These are phyloP conservation scores for Eruca vesicaria DNA, from an alignment of 441 rosid species.

Conservation along the genomic window DNA sequence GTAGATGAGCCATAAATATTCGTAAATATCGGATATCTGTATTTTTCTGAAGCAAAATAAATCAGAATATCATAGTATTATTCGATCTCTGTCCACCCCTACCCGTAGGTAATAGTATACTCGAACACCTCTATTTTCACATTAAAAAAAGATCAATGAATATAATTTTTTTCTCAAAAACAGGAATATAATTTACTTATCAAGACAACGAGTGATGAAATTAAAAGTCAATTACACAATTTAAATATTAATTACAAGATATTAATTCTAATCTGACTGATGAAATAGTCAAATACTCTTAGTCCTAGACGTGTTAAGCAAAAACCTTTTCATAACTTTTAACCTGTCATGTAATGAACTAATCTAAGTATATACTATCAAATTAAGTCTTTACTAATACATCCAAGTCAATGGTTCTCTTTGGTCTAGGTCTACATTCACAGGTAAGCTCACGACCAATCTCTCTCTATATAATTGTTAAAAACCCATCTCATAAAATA, in stretches of 20 bases:
- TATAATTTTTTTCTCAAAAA: too few species aligned
- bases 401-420: neutral
- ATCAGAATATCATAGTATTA: too few species aligned
- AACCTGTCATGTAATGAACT: neutral
- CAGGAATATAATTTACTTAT: neutral
- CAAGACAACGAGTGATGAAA: neutral
- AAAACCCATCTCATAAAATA: neutral
- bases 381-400: neutral
- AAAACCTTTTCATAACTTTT: neutral
- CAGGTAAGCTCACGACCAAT: constrained; percentile 2
- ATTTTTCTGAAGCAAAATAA: too few species aligned
- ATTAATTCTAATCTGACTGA: neutral
- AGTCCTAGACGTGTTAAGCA: neutral
- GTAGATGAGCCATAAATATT: too few species aligned
- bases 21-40: too few species aligned
- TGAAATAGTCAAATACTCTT: neutral
- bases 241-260: neutral
- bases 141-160: neutral
- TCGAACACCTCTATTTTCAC: neutral
- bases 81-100: too few species aligned
- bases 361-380: neutral
- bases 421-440: neutral
- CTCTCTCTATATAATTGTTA: neutral
- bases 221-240: neutral
- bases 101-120: too few species aligned